These are phyloP conservation scores for Colletotrichum falcatum DNA, from an alignment of 2,329 filamentous ascomycete genomes.

Conservation along the genomic window DNA sequence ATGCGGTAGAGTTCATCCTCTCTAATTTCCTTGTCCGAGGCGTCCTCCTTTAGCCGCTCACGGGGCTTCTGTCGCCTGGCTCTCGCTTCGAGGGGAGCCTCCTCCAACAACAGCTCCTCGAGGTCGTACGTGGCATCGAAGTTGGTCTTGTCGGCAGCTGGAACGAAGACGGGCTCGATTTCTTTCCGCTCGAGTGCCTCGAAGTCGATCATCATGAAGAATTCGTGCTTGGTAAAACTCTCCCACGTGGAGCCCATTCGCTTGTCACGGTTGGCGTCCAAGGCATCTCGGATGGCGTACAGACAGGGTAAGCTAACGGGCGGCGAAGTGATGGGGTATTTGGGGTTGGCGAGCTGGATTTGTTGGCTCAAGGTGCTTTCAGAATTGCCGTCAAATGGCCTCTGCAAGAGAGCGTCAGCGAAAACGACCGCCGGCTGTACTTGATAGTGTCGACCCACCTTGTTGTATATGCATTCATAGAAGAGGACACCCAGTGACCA, in stretches of 20 bases:
- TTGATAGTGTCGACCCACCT: constrained; percentile 65
- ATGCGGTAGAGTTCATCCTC: constrained; percentile 94
- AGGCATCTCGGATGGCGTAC: constrained; percentile 85
- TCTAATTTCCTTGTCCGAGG: constrained; percentile 92
- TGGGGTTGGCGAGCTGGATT: constrained; percentile 84
- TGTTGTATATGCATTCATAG: constrained; percentile 99
- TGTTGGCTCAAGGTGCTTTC: constrained; percentile 83
- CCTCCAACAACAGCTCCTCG: constrained; percentile 92
- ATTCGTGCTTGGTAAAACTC: constrained; percentile 87
- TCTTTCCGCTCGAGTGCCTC: constrained; percentile 85
- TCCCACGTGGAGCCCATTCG: constrained; percentile 90
- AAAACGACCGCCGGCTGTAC: constrained; percentile 33
- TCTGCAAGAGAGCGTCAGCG: constrained; percentile 61
- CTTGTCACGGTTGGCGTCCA: constrained; percentile 83
- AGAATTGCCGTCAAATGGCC: constrained; percentile 91
- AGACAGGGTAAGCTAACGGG: constrained; percentile 90
- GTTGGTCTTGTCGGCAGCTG: constrained; percentile 97
- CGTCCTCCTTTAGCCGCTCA: constrained; percentile 91
- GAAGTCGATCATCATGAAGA: constrained; percentile 90
- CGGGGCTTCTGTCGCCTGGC: constrained; percentile 94
- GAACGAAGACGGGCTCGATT: constrained; percentile 90
- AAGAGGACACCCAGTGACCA: constrained; percentile 99
- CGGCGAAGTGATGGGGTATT: constrained; percentile 92
- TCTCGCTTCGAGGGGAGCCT: constrained; percentile 92
- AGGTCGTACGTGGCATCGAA: constrained; percentile 99